Percentiles rank a stretch among this genome's conserved stretches.
These are phyloP conservation scores for Scutellaria galericulata DNA, from an alignment of 257 asterid species.

Conservation along the genomic window DNA sequence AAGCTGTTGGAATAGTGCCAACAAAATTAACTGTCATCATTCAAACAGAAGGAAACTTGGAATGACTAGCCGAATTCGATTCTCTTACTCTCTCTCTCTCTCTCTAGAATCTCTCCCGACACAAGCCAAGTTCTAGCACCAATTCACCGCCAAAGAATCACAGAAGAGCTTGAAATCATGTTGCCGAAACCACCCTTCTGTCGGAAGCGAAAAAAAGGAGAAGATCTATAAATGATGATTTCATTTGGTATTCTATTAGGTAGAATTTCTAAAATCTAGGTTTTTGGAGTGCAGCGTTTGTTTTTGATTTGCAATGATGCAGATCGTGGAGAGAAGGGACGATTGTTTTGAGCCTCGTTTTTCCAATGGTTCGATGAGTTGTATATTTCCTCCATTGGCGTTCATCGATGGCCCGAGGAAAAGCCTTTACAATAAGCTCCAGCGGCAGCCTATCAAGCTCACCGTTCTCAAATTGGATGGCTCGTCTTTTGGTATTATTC, in stretches of 20 bases:
- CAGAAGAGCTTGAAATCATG: neutral
- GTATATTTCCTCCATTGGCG: slow-evolving; percentile 39
- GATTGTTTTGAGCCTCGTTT: slow-evolving; percentile 41
- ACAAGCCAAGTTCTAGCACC: slow-evolving; percentile 49
- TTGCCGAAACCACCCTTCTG: neutral
- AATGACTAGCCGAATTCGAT: slow-evolving; percentile 24
- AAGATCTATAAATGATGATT: slow-evolving; percentile 24
- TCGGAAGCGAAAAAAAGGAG: neutral
- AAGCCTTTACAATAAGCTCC: slow-evolving; percentile 59
- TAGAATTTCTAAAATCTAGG: slow-evolving; percentile 23
- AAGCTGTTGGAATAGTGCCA: slow-evolving; percentile 15
- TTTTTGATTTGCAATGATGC: slow-evolving; percentile 35
- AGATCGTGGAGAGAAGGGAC: slow-evolving; percentile 40
- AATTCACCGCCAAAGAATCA: slow-evolving; percentile 42
- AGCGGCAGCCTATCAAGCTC: slow-evolving; percentile 61
- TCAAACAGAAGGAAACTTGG: slow-evolving; percentile 25
- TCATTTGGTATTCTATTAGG: slow-evolving; percentile 6
- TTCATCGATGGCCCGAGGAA: slow-evolving; percentile 34
- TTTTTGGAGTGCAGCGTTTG: neutral
- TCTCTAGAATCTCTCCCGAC: slow-evolving; percentile 53
- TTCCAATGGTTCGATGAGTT: slow-evolving; percentile 45
- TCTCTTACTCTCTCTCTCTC: slow-evolving; percentile 39
- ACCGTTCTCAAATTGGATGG: slow-evolving; percentile 80
- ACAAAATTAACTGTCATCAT: slow-evolving; percentile 36
- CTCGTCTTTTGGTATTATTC: slow-evolving; percentile 63